phyloP scores from a whole-genome alignment of 75 land plant species.

The Larix kaempferi region DNA sequence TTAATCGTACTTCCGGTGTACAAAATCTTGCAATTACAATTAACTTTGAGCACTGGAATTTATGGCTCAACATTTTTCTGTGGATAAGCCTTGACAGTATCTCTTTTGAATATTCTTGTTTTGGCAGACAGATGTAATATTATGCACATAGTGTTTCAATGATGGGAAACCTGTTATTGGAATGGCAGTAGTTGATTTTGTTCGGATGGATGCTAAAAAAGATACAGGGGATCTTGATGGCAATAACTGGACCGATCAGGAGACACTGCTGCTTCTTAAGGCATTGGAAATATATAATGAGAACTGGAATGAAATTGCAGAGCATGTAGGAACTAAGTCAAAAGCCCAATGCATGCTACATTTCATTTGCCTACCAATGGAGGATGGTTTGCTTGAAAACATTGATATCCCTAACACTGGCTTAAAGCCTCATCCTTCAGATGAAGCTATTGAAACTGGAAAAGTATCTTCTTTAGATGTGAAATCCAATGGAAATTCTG shows the following conservation, averaged over 20 bases:
- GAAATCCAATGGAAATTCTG: slow-evolving; percentile 39
- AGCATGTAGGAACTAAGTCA: slow-evolving; percentile 91
- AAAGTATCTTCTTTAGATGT: slow-evolving; percentile 11
- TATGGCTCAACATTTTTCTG: not conserved
- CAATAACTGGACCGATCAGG: slow-evolving; percentile 95
- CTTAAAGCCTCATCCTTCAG: slow-evolving; percentile 9
- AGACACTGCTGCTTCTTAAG: slow-evolving; percentile 81
- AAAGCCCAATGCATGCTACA: slow-evolving; percentile 97
- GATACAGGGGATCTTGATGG: slow-evolving; percentile 62
- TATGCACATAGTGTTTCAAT: slow-evolving; percentile 83
- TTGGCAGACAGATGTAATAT: slow-evolving; percentile 69
- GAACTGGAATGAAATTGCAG: slow-evolving; percentile 97
- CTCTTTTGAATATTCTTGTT: slow-evolving; percentile 1
- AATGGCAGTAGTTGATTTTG: slow-evolving; percentile 80
- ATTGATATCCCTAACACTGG: slow-evolving; percentile 39
- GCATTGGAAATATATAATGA: slow-evolving; percentile 83
- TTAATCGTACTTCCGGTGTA: too few relatives aligned
- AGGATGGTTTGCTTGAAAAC: slow-evolving; percentile 71
- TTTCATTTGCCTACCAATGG: slow-evolving; percentile 86
- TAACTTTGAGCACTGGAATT: not conserved
- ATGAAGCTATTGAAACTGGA: slow-evolving; percentile 13
- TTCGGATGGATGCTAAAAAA: slow-evolving; percentile 53
- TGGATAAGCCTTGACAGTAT: not conserved
- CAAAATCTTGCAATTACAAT: not conserved
- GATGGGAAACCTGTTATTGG: slow-evolving; percentile 80